Evolutionary conservation across 2,329 filamentous ascomycete species (phyloP).

Genomic region (Lachnellula subtilissima): DNA sequence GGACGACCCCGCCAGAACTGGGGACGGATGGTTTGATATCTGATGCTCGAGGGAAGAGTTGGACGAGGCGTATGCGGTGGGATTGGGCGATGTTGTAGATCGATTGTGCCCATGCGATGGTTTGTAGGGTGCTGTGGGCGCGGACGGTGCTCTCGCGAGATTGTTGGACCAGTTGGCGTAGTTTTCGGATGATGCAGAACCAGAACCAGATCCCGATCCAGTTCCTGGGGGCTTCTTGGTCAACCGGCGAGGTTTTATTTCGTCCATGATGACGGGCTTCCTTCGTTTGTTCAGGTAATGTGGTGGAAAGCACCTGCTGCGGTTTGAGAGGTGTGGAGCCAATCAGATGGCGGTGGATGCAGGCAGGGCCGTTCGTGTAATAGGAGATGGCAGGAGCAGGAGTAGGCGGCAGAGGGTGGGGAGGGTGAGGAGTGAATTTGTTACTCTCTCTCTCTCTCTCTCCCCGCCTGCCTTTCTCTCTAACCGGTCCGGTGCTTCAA

Average conservation of each 20-base stretch:
- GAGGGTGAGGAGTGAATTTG: too few relatives aligned
- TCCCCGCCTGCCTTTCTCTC: too few relatives aligned
- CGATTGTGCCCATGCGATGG: conserved; percentile 31
- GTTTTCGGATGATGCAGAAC: conserved; percentile 39
- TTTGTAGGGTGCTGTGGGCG: conserved; percentile 37
- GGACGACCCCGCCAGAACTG: conserved; percentile 21
- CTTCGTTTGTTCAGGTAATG: neutral
- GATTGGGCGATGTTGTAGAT: conserved; percentile 41
- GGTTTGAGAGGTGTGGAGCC: neutral
- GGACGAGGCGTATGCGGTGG: conserved; percentile 38
- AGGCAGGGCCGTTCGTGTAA: too few relatives aligned
- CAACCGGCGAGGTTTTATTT: conserved; percentile 48
- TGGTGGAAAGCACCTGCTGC: neutral
- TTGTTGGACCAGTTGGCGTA: conserved; percentile 59
- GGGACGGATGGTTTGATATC: conserved; percentile 25
- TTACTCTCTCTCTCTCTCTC: too few relatives aligned
- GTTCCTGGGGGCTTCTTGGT: conserved; percentile 55
- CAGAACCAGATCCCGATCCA: conserved; percentile 43
- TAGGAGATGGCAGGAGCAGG: too few relatives aligned
- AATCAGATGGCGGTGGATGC: neutral
- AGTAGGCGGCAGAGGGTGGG: too few relatives aligned
- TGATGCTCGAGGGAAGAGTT: conserved; percentile 32
- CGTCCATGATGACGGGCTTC: conserved; percentile 24
- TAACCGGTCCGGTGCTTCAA: too few relatives aligned
- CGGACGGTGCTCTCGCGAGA: conserved; percentile 56